Evolutionary conservation across 805 yeast species (phyloP).

Genomic region (Candida pseudoglaebosa): DNA sequence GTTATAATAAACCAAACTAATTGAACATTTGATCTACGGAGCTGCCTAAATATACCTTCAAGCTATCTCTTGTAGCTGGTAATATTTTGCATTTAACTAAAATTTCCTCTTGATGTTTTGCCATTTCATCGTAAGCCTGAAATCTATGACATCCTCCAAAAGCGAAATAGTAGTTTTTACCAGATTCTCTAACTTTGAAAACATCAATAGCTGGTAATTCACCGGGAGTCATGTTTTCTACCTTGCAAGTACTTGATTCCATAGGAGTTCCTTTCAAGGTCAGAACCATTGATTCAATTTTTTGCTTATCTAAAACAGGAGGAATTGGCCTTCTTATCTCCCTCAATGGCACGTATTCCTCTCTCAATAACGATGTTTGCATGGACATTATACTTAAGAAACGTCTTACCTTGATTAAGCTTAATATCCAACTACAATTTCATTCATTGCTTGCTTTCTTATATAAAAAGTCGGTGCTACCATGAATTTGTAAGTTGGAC

Average conservation of each 20-base stretch:
- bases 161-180: slow-evolving; percentile 64
- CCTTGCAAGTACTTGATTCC: slow-evolving; percentile 58
- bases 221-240: slow-evolving; percentile 50
- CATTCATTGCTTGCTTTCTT: no score
- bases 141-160: slow-evolving; percentile 91
- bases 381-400: slow-evolving; percentile 48
- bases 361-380: slow-evolving; percentile 56
- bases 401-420: no score
- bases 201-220: slow-evolving; percentile 84
- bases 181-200: slow-evolving; percentile 59
- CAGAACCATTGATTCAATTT: slow-evolving; percentile 76
- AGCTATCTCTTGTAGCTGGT: slow-evolving; percentile 70
- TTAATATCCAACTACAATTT: no score
- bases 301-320: slow-evolving; percentile 71
- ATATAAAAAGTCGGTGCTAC: neutral
- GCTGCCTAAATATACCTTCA: slow-evolving; percentile 67
- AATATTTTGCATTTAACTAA: slow-evolving; percentile 67
- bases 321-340: slow-evolving; percentile 78
- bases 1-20: neutral
- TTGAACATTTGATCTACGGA: slow-evolving; percentile 52
- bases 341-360: slow-evolving; percentile 58
- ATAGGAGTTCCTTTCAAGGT: slow-evolving; percentile 62
- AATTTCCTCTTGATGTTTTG: slow-evolving; percentile 30
- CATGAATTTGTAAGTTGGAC: neutral
- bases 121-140: slow-evolving; percentile 70